Evolutionary conservation across 2,329 filamentous ascomycete genomes (phyloP), one percentile per base, ranked within the genome.

Genomic region (Fusarium proliferatum): DNA sequence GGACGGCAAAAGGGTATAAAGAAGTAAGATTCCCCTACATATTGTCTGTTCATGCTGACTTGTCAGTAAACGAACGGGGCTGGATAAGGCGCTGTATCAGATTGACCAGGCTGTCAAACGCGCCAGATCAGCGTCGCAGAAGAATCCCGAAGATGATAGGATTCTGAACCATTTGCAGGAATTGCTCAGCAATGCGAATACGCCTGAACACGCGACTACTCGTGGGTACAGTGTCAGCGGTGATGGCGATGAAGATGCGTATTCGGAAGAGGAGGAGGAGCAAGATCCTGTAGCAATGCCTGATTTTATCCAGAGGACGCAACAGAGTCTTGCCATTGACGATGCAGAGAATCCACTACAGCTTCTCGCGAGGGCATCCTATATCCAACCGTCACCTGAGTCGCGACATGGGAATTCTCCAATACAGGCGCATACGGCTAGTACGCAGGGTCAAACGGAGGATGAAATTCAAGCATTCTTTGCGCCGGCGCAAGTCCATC

Each of bases 261-360:
- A 76, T 26, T 82, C 81, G 8, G 80, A 81, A 33, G 80, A 79
- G 9, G 75, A 79, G 16, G 78, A 81, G 57, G 79, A 79, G 26
- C 73, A 75, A 2, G 77, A 78, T 8, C 57, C 60, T 4, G 72
- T 73, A 16, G 69, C 72, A 7, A 77, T 78, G 71, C 73, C 79
- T 1, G 77, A 79, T 8, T 76, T 80, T 8, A 75, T 77, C 0
- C 80, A 78, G 38, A 72, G 74, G 15, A 78, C 77, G 3, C 85
- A 87, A 42, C 88, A 90, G 61, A 87, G 84, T 55, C 85, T 92
- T 38, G 87, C 90, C 17, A 84, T 93, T 33, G 92, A 94, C 74
- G 92, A 93, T 79, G 92, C 92, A 7, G 92, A 94, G 77, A 94
- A 94, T 69, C 92, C 92, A 0, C 83, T 94, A 9, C 92, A 94